Conservation (phyloP, 257 asterid genomes). For the Petrea volubilis region DNA sequence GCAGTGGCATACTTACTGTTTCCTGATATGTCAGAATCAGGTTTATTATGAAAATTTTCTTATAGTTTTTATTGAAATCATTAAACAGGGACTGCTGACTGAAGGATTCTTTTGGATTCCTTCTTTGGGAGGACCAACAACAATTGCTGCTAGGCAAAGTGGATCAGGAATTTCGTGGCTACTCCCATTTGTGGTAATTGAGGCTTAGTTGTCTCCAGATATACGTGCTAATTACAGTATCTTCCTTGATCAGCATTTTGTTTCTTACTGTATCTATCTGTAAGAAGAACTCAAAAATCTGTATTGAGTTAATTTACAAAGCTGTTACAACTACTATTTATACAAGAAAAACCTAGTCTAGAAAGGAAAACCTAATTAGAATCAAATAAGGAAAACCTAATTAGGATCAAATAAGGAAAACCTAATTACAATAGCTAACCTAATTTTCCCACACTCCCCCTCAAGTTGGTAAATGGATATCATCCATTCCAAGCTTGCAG, state of each 20-base stretch:
- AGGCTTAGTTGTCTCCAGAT: constrained; percentile 9
- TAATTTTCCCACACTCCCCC: too few species aligned
- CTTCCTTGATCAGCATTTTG: neutral
- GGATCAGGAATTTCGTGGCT: constrained; percentile 98
- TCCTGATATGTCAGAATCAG: constrained; percentile 12
- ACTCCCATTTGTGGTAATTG: constrained; percentile 88
- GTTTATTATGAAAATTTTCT: neutral
- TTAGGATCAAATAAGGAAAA: too few species aligned
- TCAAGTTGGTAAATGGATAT: too few species aligned
- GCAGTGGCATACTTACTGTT: constrained; percentile 3
- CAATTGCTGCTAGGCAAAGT: constrained; percentile 98
- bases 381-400: too few species aligned
- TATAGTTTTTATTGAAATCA: constrained; percentile 15
- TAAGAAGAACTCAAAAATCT: too few species aligned
- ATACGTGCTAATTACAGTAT: neutral
- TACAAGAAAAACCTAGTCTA: too few species aligned
- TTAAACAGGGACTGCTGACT: constrained; percentile 80
- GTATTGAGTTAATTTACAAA: too few species aligned
- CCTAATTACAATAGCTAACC: too few species aligned
- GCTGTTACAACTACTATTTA: too few species aligned
- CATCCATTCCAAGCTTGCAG: too few species aligned
- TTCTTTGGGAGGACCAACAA: constrained; percentile 98
- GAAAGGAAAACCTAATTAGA: too few species aligned
- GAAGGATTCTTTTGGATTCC: constrained; percentile 99
- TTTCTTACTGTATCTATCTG: constrained; percentile 19